A percentile compares a stretch with the other conserved stretches of the same genome.
These are phyloP conservation scores for Phytophthora pistaciae DNA, from an alignment of 352 stramenopile species.

Conservation along the genomic window DNA sequence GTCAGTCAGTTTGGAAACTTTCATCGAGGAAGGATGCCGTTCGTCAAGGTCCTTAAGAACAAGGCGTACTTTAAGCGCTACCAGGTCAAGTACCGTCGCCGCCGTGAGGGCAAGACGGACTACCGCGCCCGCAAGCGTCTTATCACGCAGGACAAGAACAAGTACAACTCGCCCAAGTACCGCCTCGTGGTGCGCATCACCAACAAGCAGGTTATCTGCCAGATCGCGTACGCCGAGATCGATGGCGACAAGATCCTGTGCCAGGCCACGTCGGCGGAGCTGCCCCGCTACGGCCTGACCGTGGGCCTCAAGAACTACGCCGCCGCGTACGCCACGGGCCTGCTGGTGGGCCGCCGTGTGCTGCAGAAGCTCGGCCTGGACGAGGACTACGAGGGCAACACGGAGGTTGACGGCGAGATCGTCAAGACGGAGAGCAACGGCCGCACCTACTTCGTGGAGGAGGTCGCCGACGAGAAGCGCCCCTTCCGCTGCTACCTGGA, in stretches of 20 bases:
- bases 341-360: conserved; percentile 95
- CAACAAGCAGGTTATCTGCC: conserved; percentile 98
- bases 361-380: conserved; percentile 98
- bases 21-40: conserved; percentile 86
- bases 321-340: conserved; percentile 97
- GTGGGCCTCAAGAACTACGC: conserved; percentile 99
- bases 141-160: conserved; percentile 99
- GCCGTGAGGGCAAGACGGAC: conserved; percentile 99
- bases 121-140: conserved; percentile 99
- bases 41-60: conserved; percentile 99
- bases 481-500: conserved; percentile 99
- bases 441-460: conserved; percentile 99
- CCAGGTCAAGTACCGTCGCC: conserved; percentile 99
- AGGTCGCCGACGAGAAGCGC: conserved; percentile 98
- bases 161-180: conserved; percentile 99
- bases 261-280: conserved; percentile 96
- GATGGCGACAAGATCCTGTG: conserved; percentile 98
- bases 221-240: conserved; percentile 99
- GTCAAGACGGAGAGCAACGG: conserved; percentile 96
- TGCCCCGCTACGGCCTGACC: conserved; percentile 96
- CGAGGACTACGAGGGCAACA: conserved; percentile 98
- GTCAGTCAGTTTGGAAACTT: conserved; percentile 73
- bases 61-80: conserved; percentile 99
- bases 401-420: conserved; percentile 96
- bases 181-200: conserved; percentile 96